phyloP scores from a whole-genome alignment of 495 filamentous ascomycete species.

The Aspergillus biplanus region DNA sequence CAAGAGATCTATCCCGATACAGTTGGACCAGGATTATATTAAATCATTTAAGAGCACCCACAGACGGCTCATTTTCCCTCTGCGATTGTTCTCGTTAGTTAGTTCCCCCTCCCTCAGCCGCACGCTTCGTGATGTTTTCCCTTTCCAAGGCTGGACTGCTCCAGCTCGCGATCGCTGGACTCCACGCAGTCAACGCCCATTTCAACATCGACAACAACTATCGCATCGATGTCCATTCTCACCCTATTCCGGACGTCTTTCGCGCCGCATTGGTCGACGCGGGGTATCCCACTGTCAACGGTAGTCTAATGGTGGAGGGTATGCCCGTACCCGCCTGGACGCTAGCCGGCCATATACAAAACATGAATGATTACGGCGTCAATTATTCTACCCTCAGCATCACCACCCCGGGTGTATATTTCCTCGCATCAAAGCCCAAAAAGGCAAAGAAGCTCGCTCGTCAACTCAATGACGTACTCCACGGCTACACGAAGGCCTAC shows the following conservation, averaged over 20 bases:
- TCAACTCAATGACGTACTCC: conserved; percentile 32
- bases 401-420: conserved; percentile 48
- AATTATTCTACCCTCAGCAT: conserved; percentile 52
- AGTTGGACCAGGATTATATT: too few species aligned
- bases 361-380: conserved; percentile 48
- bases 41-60: too few species aligned
- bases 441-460: conserved; percentile 23
- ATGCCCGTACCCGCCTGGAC: conserved; percentile 42
- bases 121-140: too few species aligned
- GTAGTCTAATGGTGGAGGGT: conserved; percentile 28
- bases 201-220: conserved; percentile 5
- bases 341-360: conserved; percentile 42
- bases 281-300: conserved; percentile 40
- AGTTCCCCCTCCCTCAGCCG: too few species aligned
- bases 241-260: conserved; percentile 38
- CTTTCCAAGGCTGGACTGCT: too few species aligned
- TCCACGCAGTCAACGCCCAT: neutral
- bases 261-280: conserved; percentile 28
- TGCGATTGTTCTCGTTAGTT: too few species aligned
- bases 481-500: conserved; percentile 38
- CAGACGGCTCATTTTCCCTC: too few species aligned
- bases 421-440: conserved; percentile 34
- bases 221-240: conserved; percentile 43
- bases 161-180: neutral
- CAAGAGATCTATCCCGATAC: too few species aligned